A percentile compares a stretch with the other conserved stretches of the same genome.
phyloP scores from a whole-genome alignment of 2,329 filamentous ascomycete species.

The Fusarium denticulatum region DNA sequence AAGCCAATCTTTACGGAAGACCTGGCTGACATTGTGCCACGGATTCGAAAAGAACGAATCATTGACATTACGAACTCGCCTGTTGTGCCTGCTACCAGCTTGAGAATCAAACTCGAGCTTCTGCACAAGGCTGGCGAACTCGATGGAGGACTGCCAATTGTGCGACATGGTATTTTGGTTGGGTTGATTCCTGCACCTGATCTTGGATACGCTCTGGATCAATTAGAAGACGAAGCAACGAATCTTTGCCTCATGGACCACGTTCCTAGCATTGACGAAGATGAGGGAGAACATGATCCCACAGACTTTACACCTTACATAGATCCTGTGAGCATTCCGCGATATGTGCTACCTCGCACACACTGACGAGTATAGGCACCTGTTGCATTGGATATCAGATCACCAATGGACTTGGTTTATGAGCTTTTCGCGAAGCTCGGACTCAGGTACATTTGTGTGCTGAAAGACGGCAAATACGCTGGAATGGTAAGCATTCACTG shows the following conservation, averaged over 20 bases:
- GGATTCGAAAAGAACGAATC: slow-evolving; percentile 76
- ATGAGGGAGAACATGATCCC: slow-evolving; percentile 71
- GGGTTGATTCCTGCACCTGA: slow-evolving; percentile 94
- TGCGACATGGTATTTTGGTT: slow-evolving; percentile 81
- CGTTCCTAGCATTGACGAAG: slow-evolving; percentile 69
- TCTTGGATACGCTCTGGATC: slow-evolving; percentile 91
- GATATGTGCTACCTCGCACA: not conserved
- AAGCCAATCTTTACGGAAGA: slow-evolving; percentile 91
- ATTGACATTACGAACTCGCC: slow-evolving; percentile 91
- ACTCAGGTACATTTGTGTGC: slow-evolving; percentile 89
- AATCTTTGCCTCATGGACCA: slow-evolving; percentile 85
- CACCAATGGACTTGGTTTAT: slow-evolving; percentile 93
- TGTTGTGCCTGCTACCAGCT: slow-evolving; percentile 77
- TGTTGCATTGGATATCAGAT: slow-evolving; percentile 85
- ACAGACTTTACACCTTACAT: slow-evolving; percentile 92
- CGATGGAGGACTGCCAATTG: slow-evolving; percentile 89
- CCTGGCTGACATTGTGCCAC: slow-evolving; percentile 85
- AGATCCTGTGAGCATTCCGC: slow-evolving; percentile 73
- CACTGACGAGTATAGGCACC: slow-evolving; percentile 68
- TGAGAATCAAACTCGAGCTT: slow-evolving; percentile 83
- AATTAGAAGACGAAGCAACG: slow-evolving; percentile 77
- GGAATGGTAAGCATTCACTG: slow-evolving; percentile 76
- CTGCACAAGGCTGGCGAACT: slow-evolving; percentile 88
- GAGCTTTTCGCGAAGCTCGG: slow-evolving; percentile 97
- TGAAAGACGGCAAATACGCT: slow-evolving; percentile 84